Evolutionary conservation across 2,329 filamentous ascomycete genomes (phyloP), one percentile per base, ranked within the genome.

Genomic region (Alternaria consortialis): DNA sequence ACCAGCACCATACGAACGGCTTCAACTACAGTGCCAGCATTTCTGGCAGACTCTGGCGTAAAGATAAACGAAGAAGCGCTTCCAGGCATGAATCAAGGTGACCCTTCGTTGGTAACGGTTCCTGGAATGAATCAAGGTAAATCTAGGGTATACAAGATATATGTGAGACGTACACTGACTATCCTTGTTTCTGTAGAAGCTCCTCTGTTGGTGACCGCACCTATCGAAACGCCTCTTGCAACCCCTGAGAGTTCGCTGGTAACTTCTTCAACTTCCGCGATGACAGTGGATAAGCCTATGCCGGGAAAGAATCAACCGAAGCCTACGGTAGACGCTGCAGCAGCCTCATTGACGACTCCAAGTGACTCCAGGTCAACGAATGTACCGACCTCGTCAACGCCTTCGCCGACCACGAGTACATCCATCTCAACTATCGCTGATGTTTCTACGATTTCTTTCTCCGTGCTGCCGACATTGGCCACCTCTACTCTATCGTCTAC

Each of bases 271-370:
- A 42, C 17, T 25, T 17, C 27, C 23, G 29, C 31, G 20, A 46
- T 55, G 23, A 55, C 52, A 42, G 36, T 47, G 1, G 17, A 47
- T 12, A 51, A 39, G 9, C 50, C 51, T 5, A 62, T 64, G 58
- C 58, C 62, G 7, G 62, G 62, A 17, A 58, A 62, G 25, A 64
- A 62, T 8, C 62, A 64, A 36, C 62, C 62, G 4, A 54, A 53
- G 11, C 53, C 57, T n/a, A 43, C 50, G 2, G 44, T 54, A 36
- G 54, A 40, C 12, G 44, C 23, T 43, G 46, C 58, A 17, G 46
- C 47, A n/a, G 36, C 40, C 20, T 53, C 39, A 7, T 34, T 42
- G 17, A 37, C 44, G 27, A 50, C 13, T 20, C 32, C 36, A 15
- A 34, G 46, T 23, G 17, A 25, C 31, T 48, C 31, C 31, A 20